A percentile compares a stretch with the other conserved stretches of the same genome.
These are phyloP conservation scores for Hypericum perforatum DNA, from an alignment of 345 rosid species.

Conservation along the genomic window DNA sequence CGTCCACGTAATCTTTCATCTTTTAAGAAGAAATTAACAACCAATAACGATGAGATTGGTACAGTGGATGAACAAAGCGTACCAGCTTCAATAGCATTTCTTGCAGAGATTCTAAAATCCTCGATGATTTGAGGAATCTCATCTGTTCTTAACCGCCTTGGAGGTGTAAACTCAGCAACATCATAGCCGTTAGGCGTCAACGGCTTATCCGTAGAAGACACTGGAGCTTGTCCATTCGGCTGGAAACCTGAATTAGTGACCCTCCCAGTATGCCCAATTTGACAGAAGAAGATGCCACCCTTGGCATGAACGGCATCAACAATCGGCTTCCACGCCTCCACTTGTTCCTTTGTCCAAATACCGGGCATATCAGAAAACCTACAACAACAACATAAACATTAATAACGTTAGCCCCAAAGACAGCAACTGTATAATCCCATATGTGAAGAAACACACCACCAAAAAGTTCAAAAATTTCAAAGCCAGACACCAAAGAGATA, in stretches of 20 bases:
- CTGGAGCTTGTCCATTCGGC: constrained; percentile 1
- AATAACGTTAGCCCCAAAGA: no score
- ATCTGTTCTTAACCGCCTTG: not conserved
- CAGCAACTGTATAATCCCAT: no score
- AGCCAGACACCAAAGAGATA: no score
- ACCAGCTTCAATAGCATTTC: not conserved
- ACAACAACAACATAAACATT: no score
- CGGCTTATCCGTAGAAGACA: not conserved
- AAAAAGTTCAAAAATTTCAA: no score
- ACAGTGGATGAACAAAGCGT: no score
- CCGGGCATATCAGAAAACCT: not conserved
- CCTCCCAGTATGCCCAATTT: constrained; percentile 1
- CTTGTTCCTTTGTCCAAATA: not conserved
- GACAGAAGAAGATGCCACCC: constrained; percentile 4
- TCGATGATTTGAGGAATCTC: not conserved
- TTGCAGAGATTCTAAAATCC: not conserved
- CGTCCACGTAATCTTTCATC: no score
- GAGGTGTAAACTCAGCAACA: not conserved
- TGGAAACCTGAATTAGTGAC: not conserved
- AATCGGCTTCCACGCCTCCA: constrained; percentile 2
- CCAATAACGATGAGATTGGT: no score
- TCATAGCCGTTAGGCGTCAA: not conserved
- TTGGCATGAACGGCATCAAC: constrained; percentile 4
- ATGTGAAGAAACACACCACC: no score
- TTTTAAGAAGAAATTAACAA: no score